Evolutionary conservation across 805 yeast genomes (phyloP).

Genomic region (Candida piceae): DNA sequence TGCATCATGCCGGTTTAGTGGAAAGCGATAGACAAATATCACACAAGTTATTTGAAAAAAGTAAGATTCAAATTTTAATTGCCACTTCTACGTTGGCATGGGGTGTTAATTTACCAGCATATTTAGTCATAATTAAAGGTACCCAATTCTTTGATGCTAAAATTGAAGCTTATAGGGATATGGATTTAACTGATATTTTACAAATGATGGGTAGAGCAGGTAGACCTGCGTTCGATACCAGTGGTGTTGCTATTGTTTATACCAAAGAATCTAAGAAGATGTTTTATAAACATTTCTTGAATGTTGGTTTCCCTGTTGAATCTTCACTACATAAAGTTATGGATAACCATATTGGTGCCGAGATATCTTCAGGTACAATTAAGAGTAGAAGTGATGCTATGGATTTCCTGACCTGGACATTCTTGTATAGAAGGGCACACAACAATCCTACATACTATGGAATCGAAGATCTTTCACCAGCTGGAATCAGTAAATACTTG

Average conservation of each 20-base stretch:
- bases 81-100: slow-evolving; percentile 85
- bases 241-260: slow-evolving; percentile 71
- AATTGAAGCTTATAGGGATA: slow-evolving; percentile 67
- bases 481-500: slow-evolving; percentile 54
- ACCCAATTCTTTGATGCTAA: slow-evolving; percentile 61
- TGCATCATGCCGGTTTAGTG: slow-evolving; percentile 79
- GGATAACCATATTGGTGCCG: slow-evolving; percentile 79
- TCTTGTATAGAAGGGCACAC: slow-evolving; percentile 66
- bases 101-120: slow-evolving; percentile 84
- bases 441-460: slow-evolving; percentile 77
- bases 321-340: slow-evolving; percentile 73
- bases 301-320: slow-evolving; percentile 79
- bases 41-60: slow-evolving; percentile 65
- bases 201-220: slow-evolving; percentile 90
- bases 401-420: slow-evolving; percentile 75
- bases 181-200: slow-evolving; percentile 77
- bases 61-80: slow-evolving; percentile 62
- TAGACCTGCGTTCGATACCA: slow-evolving; percentile 74
- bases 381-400: slow-evolving; percentile 61
- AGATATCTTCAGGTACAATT: slow-evolving; percentile 66
- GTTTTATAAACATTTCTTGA: slow-evolving; percentile 72
- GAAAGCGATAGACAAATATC: slow-evolving; percentile 67
- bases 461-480: slow-evolving; percentile 52
- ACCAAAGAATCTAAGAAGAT: slow-evolving; percentile 71
- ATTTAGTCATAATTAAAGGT: slow-evolving; percentile 72